Evolutionary conservation across 75 land plant species (phyloP), one percentile per base, ranked within the genome.

Genomic region (Chamaecyparis obtusa): DNA sequence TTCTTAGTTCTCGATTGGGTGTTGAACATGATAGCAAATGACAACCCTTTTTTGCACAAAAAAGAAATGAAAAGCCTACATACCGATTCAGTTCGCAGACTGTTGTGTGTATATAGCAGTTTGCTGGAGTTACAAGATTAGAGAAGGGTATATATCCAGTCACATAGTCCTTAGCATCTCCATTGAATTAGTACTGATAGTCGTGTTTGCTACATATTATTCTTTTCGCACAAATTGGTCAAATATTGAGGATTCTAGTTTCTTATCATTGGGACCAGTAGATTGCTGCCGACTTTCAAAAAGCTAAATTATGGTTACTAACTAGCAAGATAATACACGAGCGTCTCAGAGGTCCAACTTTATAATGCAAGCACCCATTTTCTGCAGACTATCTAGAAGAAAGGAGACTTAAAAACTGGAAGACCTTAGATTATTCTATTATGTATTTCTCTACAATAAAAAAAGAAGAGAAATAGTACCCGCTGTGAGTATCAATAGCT

Each of bases 401-500:
- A 79, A 5, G 44, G 46, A 39, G 17, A 39, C 32, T 21, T 41
- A 39, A 37, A 39, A 9, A 78, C 21, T 78, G 8, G 9, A 44
- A 78, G 41, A 41, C 17, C 46, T 79, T 43, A 10, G 51, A 27
- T 17, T 37, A 83, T 37, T 83, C 55, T 13, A 48, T 83, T 33
- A 46, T 83, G 14, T 39, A 71, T 19, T 24, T 21, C 17, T 16
- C n/a, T 35, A 72, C 24, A 60, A 84, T 35, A n/a, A 60, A 85
- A 83, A 32, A 16, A 27, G 14, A 30, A 41, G 16, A 44, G 44
- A 83, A 83, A 5, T 54, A 90, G 44, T 92, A 96, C 97, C 97
- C 97, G 88, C 95, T 93, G 84, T 96, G 97, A 4, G 98, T 96
- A 36, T 97, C 98, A 85, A 97, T 93, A 21, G 99, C 99, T 88